Evolutionary conservation across 306 rosid genomes (phyloP).

Genomic region (Pterocarpus macrocarpus): DNA sequence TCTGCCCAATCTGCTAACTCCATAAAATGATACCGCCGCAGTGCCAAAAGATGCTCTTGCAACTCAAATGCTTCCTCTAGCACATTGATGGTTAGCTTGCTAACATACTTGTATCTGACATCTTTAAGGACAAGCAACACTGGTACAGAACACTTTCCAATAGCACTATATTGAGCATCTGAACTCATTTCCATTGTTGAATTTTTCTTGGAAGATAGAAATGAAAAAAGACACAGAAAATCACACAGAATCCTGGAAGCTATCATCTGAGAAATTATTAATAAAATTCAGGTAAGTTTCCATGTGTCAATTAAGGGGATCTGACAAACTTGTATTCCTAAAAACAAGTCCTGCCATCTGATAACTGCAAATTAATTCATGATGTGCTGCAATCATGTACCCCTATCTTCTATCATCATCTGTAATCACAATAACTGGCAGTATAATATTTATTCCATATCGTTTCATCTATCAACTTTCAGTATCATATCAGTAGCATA

Average conservation of each 20-base stretch:
- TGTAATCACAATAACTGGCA: background rate
- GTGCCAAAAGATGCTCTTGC: constrained; percentile 86
- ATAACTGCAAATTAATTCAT: constrained; percentile 5
- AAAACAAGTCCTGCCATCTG: background rate
- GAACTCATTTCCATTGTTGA: constrained; percentile 40
- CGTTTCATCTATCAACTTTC: constrained; percentile 11
- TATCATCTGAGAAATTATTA: constrained; percentile 23
- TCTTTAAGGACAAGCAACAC: constrained; percentile 60
- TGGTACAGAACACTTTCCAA: constrained; percentile 33
- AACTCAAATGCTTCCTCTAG: constrained; percentile 91
- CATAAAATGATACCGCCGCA: constrained; percentile 93
- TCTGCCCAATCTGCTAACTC: constrained; percentile 98
- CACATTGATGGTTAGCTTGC: constrained; percentile 87
- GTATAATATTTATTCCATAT: constrained; percentile 26
- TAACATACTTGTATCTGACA: constrained; percentile 84
- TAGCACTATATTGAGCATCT: constrained; percentile 39
- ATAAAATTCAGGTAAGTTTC: constrained; percentile 1
- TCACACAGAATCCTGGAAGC: constrained; percentile 28
- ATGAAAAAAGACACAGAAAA: background rate
- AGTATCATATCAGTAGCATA: background rate
- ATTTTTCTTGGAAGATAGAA: constrained; percentile 22
- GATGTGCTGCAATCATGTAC: background rate
- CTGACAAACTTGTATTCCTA: background rate
- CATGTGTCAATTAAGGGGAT: background rate
- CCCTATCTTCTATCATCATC: background rate